A percentile compares a stretch with the other conserved stretches of the same genome.
phyloP scores from a whole-genome alignment of 441 rosid species.

The Erodium moschatum region DNA sequence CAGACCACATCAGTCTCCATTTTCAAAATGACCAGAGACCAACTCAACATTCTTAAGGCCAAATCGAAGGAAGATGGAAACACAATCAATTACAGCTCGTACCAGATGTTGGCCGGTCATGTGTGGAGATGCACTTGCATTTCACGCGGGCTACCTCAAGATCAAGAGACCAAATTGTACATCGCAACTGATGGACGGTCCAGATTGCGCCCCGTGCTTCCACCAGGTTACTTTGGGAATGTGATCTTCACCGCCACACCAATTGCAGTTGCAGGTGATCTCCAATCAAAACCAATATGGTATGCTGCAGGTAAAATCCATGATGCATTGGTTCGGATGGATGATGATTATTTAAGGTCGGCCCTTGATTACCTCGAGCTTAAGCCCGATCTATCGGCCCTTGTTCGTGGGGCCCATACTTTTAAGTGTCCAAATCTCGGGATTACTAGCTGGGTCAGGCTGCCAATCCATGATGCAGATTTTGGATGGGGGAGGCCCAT shows the following conservation, averaged over 20 bases:
- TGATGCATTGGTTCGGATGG: conserved; percentile 71
- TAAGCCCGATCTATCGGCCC: conserved; percentile 73
- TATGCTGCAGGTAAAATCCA: conserved; percentile 72
- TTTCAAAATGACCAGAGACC: conserved; percentile 59
- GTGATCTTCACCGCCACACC: conserved; percentile 91
- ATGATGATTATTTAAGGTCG: conserved; percentile 68
- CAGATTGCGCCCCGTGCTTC: conserved; percentile 64
- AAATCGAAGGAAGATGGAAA: conserved; percentile 72
- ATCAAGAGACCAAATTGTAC: conserved; percentile 69
- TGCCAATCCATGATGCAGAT: conserved; percentile 91
- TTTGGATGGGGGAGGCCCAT: conserved; percentile 98
- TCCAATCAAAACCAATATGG: conserved; percentile 73
- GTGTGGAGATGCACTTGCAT: conserved; percentile 73
- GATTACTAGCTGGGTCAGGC: conserved; percentile 88
- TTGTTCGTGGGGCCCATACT: conserved; percentile 87
- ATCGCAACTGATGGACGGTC: conserved; percentile 88
- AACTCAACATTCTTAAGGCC: conserved; percentile 62
- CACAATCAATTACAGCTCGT: conserved; percentile 64
- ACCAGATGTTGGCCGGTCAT: conserved; percentile 87
- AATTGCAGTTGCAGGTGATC: conserved; percentile 58
- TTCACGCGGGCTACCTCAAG: conserved; percentile 64
- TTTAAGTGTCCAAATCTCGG: conserved; percentile 83
- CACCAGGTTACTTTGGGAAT: conserved; percentile 84
- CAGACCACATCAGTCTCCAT: conserved; percentile 53
- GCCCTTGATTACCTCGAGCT: conserved; percentile 92